These are phyloP conservation scores for Xylaria multiplex DNA, from an alignment of 2,329 filamentous ascomycete genomes.

Conservation along the genomic window DNA sequence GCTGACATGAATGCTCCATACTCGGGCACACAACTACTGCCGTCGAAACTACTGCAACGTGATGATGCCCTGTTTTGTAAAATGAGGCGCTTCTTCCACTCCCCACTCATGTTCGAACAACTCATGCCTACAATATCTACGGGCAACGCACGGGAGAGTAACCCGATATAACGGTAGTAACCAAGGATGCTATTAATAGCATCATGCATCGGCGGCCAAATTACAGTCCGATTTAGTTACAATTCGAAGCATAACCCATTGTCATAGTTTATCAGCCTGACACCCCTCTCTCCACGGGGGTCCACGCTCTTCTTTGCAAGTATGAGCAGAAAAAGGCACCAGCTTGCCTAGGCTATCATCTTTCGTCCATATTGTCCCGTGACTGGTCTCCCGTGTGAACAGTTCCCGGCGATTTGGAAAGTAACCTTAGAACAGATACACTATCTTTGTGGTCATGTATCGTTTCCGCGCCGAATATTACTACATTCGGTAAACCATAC, in stretches of 20 bases:
- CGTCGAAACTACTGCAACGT: not conserved
- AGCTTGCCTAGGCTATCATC: not conserved
- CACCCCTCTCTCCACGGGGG: not conserved
- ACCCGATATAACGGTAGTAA: not conserved
- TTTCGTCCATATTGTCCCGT: not conserved
- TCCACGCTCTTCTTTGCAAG: not conserved
- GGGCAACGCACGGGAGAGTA: not conserved
- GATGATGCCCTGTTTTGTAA: constrained; percentile 3
- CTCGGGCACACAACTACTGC: constrained; percentile 11
- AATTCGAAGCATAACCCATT: not conserved
- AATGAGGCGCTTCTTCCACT: not conserved
- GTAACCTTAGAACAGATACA: not conserved
- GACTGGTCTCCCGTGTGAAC: not conserved
- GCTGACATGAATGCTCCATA: not conserved
- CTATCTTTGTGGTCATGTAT: constrained; percentile 4
- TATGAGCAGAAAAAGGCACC: not conserved
- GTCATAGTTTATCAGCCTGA: not conserved
- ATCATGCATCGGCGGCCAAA: not conserved
- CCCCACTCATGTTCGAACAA: not conserved
- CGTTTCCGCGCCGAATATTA: not conserved
- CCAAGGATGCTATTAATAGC: not conserved
- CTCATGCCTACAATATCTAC: too few species aligned
- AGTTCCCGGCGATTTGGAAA: not conserved
- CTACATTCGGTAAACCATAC: not conserved
- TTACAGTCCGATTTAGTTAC: not conserved